These are phyloP conservation scores for Senecio squalidus DNA, from an alignment of 140 eudicot species.

Conservation along the genomic window DNA sequence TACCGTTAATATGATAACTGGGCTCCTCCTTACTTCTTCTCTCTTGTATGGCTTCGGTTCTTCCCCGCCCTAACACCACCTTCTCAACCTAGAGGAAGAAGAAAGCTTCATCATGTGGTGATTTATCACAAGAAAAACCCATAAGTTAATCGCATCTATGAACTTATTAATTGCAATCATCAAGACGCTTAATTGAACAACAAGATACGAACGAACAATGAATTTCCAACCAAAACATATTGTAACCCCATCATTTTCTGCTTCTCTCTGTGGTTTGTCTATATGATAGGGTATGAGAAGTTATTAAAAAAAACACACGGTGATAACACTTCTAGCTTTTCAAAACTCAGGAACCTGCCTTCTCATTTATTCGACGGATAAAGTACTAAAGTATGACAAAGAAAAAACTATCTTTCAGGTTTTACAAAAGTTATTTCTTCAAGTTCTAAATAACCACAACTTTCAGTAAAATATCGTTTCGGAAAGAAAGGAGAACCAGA, in stretches of 20 bases:
- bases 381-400: background rate
- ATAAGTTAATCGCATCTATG: background rate
- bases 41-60: slow-evolving; percentile 4
- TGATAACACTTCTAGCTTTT: background rate
- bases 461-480: no score
- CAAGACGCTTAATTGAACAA: background rate
- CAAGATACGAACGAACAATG: background rate
- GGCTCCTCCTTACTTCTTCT: slow-evolving; percentile 5
- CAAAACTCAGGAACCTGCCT: background rate
- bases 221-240: background rate
- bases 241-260: background rate
- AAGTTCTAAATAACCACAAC: background rate
- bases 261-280: background rate
- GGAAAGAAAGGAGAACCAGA: background rate
- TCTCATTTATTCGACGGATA: background rate
- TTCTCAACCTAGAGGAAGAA: slow-evolving; percentile 18
- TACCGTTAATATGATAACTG: slow-evolving; percentile 14
- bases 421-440: background rate
- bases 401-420: background rate
- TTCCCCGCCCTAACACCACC: slow-evolving; percentile 6
- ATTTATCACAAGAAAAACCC: slow-evolving; percentile 2
- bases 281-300: background rate
- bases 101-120: slow-evolving; percentile 9
- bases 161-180: background rate
- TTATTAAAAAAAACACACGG: background rate